Evolutionary conservation across 2,329 filamentous ascomycete species (phyloP).

Genomic region (Colletotrichum sansevieriae): DNA sequence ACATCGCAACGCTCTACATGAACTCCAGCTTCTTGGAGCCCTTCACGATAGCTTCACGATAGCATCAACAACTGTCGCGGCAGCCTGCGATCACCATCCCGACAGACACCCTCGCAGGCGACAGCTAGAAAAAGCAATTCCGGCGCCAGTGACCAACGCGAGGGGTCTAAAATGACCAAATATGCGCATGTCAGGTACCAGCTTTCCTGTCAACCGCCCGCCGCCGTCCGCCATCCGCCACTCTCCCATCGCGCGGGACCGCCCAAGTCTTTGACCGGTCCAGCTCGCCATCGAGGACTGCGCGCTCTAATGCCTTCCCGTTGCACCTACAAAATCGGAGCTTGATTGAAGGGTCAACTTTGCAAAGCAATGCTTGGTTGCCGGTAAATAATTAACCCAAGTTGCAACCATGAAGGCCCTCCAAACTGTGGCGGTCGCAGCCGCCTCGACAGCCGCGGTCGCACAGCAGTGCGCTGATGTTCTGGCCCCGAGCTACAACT

Average conservation of each 20-base stretch:
- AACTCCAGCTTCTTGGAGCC: neutral
- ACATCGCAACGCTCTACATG: too few species aligned
- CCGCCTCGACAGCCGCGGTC: conserved; percentile 26
- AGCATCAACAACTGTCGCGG: conserved; percentile 8
- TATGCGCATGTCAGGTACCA: neutral
- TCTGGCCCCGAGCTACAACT: conserved; percentile 52
- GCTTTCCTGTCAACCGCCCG: neutral
- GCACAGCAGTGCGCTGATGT: conserved; percentile 50
- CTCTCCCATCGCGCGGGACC: neutral
- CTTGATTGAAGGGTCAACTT: neutral
- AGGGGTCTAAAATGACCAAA: conserved; percentile 10
- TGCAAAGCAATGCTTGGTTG: neutral
- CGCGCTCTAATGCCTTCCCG: neutral
- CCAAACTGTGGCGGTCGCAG: conserved; percentile 13
- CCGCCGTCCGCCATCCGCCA: neutral
- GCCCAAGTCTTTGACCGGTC: neutral
- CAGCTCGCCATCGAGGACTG: conserved; percentile 15
- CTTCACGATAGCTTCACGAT: conserved; percentile 23
- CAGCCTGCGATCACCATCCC: neutral
- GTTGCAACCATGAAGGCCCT: conserved; percentile 28
- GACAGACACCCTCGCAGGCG: neutral
- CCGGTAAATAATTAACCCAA: neutral
- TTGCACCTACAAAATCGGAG: neutral
- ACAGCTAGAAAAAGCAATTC: conserved; percentile 18
- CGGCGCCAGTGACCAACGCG: neutral